Base-by-base conservation (phyloP, 148 eudicot genomes). In the Rhododendron ovatum region DNA sequence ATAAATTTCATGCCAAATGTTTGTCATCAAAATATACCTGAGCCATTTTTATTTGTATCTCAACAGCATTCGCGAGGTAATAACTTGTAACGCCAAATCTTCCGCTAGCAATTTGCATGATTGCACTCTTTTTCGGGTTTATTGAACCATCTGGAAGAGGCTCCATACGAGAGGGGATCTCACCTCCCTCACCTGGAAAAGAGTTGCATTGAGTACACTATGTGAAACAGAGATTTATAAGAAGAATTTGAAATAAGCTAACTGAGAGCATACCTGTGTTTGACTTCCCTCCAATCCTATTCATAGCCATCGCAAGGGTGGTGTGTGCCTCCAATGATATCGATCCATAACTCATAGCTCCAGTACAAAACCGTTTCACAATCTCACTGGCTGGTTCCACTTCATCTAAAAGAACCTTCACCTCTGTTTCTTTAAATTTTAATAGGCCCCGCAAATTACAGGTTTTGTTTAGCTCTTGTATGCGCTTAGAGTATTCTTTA, bases 311-410 rank as follows among this genome's bases (percentile, higher is more conserved):
- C 78, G 99, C 99, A 82, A 98, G 91, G 86, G 99, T 93, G 50
- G 94, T 87, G 85, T 98, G 99, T 57, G 99, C 98, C 89, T 98
- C 99, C 89, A 98, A 86, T 24, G 99, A 98, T 79, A 98, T 98
- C 26, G 99, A 98, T 35, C 99, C 99, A 85, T 98, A 98, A 89
- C 99, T 98, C 99, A 98, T 98, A 79, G 98, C 99, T 77, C 99
- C 99, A 39, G 99, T 95, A 87, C 96, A 93, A 82, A 98, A 98
- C 83, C 99, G 94, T 87, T 98, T 98, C 77, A 98, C 99, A 88
- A 98, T 98, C 90, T 95, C 98, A 86, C 98, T 94, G 3, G 96
- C 98, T 73, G 99, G 91, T 87, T 95, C 98, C 39, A 98, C 98
- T 88, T 98, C 98, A 84, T 98, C 98, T 87, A 98, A 84, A 57